Percentiles rank a stretch among this genome's conserved stretches.
These are phyloP conservation scores for Kernera saxatilis DNA, from an alignment of 345 rosid genomes.

Conservation along the genomic window DNA sequence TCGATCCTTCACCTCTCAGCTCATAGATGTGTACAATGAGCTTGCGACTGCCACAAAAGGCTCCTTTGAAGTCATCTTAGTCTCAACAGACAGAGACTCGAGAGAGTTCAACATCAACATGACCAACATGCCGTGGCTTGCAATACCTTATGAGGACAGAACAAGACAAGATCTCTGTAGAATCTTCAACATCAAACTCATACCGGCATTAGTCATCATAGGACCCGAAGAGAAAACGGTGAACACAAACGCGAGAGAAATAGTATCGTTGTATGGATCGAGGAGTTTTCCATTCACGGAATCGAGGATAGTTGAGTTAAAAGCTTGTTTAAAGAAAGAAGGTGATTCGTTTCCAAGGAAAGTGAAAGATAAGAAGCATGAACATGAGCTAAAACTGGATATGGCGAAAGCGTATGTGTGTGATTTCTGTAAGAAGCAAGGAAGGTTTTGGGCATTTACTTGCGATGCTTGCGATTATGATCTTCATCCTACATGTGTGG, in stretches of 20 bases:
- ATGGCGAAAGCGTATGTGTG: conserved; percentile 77
- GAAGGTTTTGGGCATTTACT: conserved; percentile 78
- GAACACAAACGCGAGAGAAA: conserved; percentile 47
- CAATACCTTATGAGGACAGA: conserved; percentile 65
- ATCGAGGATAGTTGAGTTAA: conserved; percentile 46
- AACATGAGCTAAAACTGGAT: conserved; percentile 59
- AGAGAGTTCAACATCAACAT: conserved; percentile 49
- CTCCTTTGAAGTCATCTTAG: conserved; percentile 50
- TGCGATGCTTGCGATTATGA: conserved; percentile 69
- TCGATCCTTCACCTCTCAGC: conserved; percentile 59
- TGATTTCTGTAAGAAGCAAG: conserved; percentile 52
- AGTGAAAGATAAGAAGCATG: conserved; percentile 56
- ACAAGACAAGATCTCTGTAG: conserved; percentile 61
- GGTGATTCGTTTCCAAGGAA: conserved; percentile 56
- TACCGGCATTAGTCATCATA: conserved; percentile 58
- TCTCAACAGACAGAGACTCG: conserved; percentile 63
- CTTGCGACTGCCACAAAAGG: conserved; percentile 26
- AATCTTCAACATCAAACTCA: conserved; percentile 59
- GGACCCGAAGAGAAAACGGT: conserved; percentile 65
- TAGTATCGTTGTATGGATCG: conserved; percentile 57
- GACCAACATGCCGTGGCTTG: conserved; percentile 71
- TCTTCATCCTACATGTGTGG: conserved; percentile 69
- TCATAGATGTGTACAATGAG: conserved; percentile 50
- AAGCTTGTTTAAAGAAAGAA: conserved; percentile 49
- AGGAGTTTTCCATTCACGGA: conserved; percentile 65